phyloP scores from a whole-genome alignment of 208 protist species.

The Leishmania turanica region DNA sequence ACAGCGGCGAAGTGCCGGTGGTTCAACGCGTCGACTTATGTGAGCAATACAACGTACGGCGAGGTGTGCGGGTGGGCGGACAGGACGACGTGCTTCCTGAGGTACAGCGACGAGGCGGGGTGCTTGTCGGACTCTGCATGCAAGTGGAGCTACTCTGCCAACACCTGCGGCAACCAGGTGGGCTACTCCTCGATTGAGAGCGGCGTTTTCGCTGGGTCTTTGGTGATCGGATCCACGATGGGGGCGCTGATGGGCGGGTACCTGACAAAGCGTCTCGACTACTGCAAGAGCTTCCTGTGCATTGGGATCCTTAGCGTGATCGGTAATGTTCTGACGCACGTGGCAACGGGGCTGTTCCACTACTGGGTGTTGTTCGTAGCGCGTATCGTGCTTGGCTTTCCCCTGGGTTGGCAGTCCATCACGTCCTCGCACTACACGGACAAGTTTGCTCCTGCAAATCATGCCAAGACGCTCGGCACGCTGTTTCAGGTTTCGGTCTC shows the following conservation, averaged over 20 bases:
- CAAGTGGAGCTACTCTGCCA: constrained; percentile 38
- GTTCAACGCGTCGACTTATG: constrained; percentile 14
- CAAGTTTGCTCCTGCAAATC: constrained; percentile 38
- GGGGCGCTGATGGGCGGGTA: constrained; percentile 42
- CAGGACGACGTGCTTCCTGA: constrained; percentile 38
- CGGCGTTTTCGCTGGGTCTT: constrained; percentile 55
- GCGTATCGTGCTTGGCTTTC: constrained; percentile 56
- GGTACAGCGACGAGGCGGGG: constrained; percentile 29
- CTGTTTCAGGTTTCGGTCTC: constrained; percentile 56
- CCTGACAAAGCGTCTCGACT: constrained; percentile 42
- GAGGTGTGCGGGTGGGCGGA: constrained; percentile 34
- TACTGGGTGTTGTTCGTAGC: constrained; percentile 56
- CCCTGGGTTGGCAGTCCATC: constrained; percentile 40
- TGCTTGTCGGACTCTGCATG: constrained; percentile 28
- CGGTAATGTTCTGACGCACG: constrained; percentile 37
- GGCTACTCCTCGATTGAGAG: constrained; percentile 50
- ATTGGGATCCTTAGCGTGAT: constrained; percentile 30
- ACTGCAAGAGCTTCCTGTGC: constrained; percentile 46
- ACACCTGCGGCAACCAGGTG: constrained; percentile 35
- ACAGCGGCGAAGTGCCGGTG: constrained; percentile 32
- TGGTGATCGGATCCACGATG: constrained; percentile 67
- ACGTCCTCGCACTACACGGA: constrained; percentile 54
- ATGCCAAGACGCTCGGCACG: constrained; percentile 37
- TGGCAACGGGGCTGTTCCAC: constrained; percentile 32
- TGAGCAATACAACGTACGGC: constrained; percentile 9